A percentile compares a stretch with the other conserved stretches of the same genome.
phyloP scores from a whole-genome alignment of 805 yeast genomes.

The Priceomyces carsonii region DNA sequence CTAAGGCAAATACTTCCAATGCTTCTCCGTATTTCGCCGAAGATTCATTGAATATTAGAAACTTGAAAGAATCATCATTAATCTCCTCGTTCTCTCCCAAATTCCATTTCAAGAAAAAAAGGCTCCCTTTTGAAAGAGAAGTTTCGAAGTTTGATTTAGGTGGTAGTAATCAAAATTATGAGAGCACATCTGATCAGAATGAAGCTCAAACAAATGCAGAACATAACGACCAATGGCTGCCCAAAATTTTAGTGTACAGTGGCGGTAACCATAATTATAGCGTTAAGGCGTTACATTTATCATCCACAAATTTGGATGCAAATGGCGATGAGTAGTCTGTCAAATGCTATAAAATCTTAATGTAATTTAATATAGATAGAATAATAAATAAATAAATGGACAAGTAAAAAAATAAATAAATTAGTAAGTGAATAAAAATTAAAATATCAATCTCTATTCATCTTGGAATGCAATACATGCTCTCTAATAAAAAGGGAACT shows the following conservation, averaged over 20 bases:
- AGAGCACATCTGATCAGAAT: too few species aligned
- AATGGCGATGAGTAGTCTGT: too few species aligned
- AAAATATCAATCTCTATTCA: constrained; percentile 46
- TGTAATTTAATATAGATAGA: neutral
- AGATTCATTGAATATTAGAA: constrained; percentile 1
- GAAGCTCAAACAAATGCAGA: too few species aligned
- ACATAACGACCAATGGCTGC: too few species aligned
- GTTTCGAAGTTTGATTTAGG: constrained; percentile 17
- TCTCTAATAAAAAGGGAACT: constrained; percentile 54
- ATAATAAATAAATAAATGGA: neutral
- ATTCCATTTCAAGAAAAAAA: constrained; percentile 5
- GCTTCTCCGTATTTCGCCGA: constrained; percentile 8
- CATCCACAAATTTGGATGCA: neutral
- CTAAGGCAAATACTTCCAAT: neutral
- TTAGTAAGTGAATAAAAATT: neutral
- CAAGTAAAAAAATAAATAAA: neutral
- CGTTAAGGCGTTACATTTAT: constrained; percentile 12
- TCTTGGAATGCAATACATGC: constrained; percentile 54
- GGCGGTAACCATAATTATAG: constrained; percentile 22
- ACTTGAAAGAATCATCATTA: neutral
- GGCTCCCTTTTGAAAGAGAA: constrained; percentile 5
- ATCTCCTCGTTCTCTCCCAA: constrained; percentile 15
- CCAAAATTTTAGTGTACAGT: constrained; percentile 17
- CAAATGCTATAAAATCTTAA: neutral
- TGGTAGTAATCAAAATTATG: constrained; percentile 10